A percentile compares a stretch with the other conserved stretches of the same genome.
phyloP scores from a whole-genome alignment of 164 flowering plant genomes.

The Nymphaea thermarum region DNA sequence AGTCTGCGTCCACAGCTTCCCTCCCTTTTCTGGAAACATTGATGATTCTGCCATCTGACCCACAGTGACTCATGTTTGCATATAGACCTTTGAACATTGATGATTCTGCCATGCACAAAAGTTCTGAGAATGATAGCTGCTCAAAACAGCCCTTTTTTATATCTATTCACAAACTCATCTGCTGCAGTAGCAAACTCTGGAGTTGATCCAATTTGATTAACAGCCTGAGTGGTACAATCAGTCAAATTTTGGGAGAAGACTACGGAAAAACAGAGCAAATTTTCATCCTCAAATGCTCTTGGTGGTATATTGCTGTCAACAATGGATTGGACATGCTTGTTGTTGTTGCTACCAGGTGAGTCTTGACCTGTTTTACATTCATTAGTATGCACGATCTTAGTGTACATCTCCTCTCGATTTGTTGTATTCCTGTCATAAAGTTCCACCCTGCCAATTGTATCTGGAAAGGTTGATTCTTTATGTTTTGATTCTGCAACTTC shows the following conservation, averaged over 20 bases:
- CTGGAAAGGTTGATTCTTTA: not conserved
- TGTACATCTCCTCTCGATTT: not conserved
- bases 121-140: constrained; percentile 13
- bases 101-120: constrained; percentile 16
- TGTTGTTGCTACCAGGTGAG: not conserved
- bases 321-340: not conserved
- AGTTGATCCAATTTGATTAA: constrained; percentile 27
- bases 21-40: not conserved
- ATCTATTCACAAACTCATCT: constrained; percentile 19
- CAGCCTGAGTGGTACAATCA: constrained; percentile 18
- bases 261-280: constrained; percentile 5
- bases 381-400: not conserved
- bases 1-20: not conserved
- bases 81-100: constrained; percentile 16
- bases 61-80: no score
- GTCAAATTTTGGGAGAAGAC: constrained; percentile 15
- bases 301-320: not conserved
- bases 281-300: constrained; percentile 11
- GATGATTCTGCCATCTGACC: constrained; percentile 10
- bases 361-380: not conserved
- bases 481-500: not conserved
- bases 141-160: constrained; percentile 7
- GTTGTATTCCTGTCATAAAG: constrained; percentile 11
- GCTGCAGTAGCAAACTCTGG: constrained; percentile 50
- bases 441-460: not conserved